A percentile compares a stretch with the other conserved stretches of the same genome.
Evolutionary conservation across 164 flowering plant species (phyloP).

Genomic region (Aristolochia californica): DNA sequence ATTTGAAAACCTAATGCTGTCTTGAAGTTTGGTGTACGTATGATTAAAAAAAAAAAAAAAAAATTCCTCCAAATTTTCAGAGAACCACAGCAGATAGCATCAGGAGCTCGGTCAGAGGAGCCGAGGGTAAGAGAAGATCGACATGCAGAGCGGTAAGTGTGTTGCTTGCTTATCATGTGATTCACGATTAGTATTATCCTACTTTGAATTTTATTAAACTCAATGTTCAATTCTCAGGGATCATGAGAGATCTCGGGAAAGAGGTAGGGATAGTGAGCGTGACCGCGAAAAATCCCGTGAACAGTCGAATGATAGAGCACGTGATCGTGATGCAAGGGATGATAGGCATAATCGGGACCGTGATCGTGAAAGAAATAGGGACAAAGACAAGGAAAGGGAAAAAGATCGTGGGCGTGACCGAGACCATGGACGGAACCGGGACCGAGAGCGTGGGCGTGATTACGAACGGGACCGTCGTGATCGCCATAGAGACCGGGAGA

Average conservation of each 20-base stretch:
- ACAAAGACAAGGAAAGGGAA: slow-evolving; percentile 51
- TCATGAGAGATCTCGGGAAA: slow-evolving; percentile 83
- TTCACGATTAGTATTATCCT: background rate
- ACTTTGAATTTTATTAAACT: background rate
- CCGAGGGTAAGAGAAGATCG: slow-evolving; percentile 73
- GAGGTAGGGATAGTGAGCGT: slow-evolving; percentile 64
- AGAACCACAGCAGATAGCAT: slow-evolving; percentile 47
- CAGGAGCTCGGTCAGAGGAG: slow-evolving; percentile 73
- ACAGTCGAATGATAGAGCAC: slow-evolving; percentile 52
- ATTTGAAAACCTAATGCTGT: too few relatives aligned
- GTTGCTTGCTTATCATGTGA: background rate
- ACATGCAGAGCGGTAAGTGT: slow-evolving; percentile 39
- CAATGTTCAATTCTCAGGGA: slow-evolving; percentile 37
- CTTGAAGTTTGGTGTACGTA: too few relatives aligned
- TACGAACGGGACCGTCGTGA: slow-evolving; percentile 40
- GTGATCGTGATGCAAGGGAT: slow-evolving; percentile 69
- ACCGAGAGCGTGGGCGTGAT: slow-evolving; percentile 36
- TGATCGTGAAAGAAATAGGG: slow-evolving; percentile 55
- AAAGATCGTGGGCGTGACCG: slow-evolving; percentile 38
- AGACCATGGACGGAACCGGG: slow-evolving; percentile 46
- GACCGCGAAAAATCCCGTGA: slow-evolving; percentile 72
- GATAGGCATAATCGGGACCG: slow-evolving; percentile 84
- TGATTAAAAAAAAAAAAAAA: background rate
- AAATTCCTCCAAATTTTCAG: slow-evolving; percentile 26
- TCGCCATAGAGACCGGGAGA: slow-evolving; percentile 24